Evolutionary conservation across 1,284 basidiomycete species (phyloP), one percentile per base, ranked within the genome.

Genomic region (Mycena citricolor): DNA sequence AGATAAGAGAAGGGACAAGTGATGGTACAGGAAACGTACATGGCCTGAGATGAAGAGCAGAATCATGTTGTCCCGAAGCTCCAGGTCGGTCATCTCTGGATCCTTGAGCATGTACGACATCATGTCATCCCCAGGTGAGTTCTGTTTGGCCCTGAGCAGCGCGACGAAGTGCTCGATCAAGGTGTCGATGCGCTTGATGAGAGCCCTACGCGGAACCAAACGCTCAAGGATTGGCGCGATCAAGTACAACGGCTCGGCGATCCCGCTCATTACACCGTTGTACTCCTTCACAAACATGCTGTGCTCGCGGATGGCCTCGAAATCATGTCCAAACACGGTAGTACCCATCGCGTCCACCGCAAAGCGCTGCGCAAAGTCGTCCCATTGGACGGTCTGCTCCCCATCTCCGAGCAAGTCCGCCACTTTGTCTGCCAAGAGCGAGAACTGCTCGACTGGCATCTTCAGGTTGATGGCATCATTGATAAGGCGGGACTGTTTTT

Each of bases 21-120:
- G 12, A 14, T 21, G n/a, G 8, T 28, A 12, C 8, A 7, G 16
- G 11, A 16, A 16, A 44, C 56, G n/a, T 41, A 63, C 61, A 44
- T 66, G 62, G 4, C 62, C 62, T 8, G 61, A 62, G n/a, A 65
- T 61, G 49, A 66, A 66, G 11, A 63, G 47, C 13, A 61, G 52
- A n/a, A 63, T 55, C 45, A 63, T 57, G 53, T 66, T 65, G 45
- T 65, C 63, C 11, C 60, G 58, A 22, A 57, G 57, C 31, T 63
- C 62, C 13, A 39, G 37, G 25, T 63, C 54, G 1, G 55, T 56
- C 54, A 64, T 59, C n/a, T 42, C 29, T 4, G 41, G 39, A 25
- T 63, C 54, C 37, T 61, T 52, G 42, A 66, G 42, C 62, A 67
- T 63, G 44, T 57, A 61, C 19, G 63, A 58, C 31, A 66, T 40